Percentiles rank a stretch among this genome's conserved stretches.
Evolutionary conservation across 257 asterid species (phyloP).

Genomic region (Echium plantagineum): DNA sequence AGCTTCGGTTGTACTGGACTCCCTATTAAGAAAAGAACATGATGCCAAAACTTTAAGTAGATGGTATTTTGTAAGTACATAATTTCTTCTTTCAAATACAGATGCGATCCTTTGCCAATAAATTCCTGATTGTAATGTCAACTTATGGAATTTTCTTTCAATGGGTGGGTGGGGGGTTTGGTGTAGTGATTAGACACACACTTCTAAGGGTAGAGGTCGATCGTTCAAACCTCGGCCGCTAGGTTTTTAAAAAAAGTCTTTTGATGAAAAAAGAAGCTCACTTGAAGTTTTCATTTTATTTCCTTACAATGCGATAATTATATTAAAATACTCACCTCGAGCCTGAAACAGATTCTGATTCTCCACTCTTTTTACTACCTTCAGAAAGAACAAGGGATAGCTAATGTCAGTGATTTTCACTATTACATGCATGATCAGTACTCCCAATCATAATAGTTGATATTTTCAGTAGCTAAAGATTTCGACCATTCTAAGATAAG

Average conservation of each 20-base stretch:
- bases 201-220: too few relatives aligned
- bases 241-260: too few relatives aligned
- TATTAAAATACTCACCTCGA: constrained; percentile 29
- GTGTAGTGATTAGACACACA: too few relatives aligned
- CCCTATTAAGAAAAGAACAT: constrained; percentile 16
- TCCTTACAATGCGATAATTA: constrained; percentile 2
- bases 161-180: too few relatives aligned
- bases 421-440: not conserved
- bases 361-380: constrained; percentile 39
- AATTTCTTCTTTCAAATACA: not conserved
- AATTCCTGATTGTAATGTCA: not conserved
- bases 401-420: not conserved
- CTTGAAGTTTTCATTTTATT: not conserved
- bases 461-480: not conserved
- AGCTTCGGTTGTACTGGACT: constrained; percentile 18
- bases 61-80: not conserved
- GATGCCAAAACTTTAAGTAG: constrained; percentile 5
- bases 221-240: too few relatives aligned
- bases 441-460: not conserved
- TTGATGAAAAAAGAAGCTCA: not conserved
- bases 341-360: constrained; percentile 20
- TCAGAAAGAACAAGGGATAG: constrained; percentile 12
- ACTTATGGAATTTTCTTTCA: not conserved
- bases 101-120: not conserved
- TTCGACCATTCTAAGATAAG: not conserved